phyloP scores from a whole-genome alignment of 2,329 filamentous ascomycete genomes.

The Chrysosporium queenslandicum region DNA sequence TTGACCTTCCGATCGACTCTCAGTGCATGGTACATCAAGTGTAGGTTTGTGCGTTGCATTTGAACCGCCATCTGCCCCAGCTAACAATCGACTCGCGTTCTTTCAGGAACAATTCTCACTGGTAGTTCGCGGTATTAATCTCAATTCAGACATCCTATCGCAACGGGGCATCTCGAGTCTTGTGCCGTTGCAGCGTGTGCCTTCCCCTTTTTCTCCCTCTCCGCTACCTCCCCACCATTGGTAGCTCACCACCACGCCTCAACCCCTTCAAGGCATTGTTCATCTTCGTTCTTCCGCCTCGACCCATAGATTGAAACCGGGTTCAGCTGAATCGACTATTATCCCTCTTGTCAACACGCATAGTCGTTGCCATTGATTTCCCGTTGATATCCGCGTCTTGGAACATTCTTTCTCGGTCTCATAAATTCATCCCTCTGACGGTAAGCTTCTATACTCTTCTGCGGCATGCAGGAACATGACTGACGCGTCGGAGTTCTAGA shows the following conservation, averaged over 20 bases:
- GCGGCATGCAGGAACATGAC: background rate
- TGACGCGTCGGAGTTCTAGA: background rate
- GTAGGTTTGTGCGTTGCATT: background rate
- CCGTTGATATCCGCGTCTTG: background rate
- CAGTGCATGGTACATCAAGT: slow-evolving; percentile 1
- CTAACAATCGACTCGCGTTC: background rate
- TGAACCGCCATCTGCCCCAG: background rate
- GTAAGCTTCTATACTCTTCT: background rate
- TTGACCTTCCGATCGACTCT: background rate
- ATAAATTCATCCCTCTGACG: background rate
- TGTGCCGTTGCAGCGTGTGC: no score
- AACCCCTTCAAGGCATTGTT: background rate
- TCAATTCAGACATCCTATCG: background rate
- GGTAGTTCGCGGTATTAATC: background rate
- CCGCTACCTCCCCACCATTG: no score
- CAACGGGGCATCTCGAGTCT: background rate
- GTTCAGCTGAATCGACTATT: background rate
- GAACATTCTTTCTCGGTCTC: background rate
- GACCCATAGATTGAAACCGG: background rate
- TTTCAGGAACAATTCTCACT: background rate
- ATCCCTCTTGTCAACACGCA: background rate
- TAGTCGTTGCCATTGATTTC: background rate
- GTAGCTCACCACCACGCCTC: background rate
- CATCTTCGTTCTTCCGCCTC: background rate
- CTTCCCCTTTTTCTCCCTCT: background rate